Base-by-base conservation (phyloP, 2,329 filamentous ascomycete species). In the Penicillium sp. region DNA sequence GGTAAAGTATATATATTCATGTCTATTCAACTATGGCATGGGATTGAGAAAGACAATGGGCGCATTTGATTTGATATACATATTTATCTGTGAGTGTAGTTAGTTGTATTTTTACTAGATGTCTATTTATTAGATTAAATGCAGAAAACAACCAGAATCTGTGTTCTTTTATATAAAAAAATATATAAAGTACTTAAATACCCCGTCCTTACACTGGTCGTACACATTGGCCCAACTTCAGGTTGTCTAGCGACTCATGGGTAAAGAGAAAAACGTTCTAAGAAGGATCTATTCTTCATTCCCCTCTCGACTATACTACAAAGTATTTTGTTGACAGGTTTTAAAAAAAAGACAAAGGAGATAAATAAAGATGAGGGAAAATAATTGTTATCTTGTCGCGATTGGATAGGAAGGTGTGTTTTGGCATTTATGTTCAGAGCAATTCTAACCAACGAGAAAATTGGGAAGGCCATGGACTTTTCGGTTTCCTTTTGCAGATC, bases 291-390 rank as follows among this genome's bases (percentile, higher is more conserved):
- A 56, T 56, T 56, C 52, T 50, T 50, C 56, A 52, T 43, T 48
- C 47, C 28, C 43, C 56, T 55, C 38, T 52, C 50, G 52, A 53
- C 56, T 58, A 58, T 58, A 58, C 56, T 58, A 58, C 56, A 58
- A 30, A 49, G 33, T 35, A 18, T 49, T 53, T 45, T 43, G 50
- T 52, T 47, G 40, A 52, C 50, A 40, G 43, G 11, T 35, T 35
- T 46, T 79, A 24, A 55, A 33, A 52, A n/a, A 35, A 23, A 23
- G 28, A 49, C 47, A 55, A 49, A 55, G 35, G 38, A 49, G 33
- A 50, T 33, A 49, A 12, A 33, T 43, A 42, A 54, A 28, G 46
- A 30, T 20, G 46, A 14, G 45, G 18, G n/a, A 47, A 20, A 47
- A 11, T n/a, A n/a, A 21, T 14, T 35, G 38, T n/a, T 30, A 51